phyloP scores from a whole-genome alignment of 192 early-diverging fungal species.

The Phycomyces blakesleeanus region DNA sequence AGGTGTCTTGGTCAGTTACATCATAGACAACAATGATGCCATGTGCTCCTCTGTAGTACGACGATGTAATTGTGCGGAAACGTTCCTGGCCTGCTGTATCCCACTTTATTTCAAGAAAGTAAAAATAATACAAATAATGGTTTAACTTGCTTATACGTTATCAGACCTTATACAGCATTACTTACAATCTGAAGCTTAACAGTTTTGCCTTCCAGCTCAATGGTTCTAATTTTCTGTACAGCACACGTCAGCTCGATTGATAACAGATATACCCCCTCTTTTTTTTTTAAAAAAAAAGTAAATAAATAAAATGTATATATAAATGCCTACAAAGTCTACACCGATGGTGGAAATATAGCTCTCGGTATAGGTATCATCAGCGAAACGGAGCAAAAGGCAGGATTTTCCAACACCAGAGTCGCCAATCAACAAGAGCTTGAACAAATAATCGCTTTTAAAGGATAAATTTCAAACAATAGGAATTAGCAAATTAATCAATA shows the following conservation, averaged over 20 bases:
- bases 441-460: constrained; percentile 83
- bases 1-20: constrained; percentile 94
- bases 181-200: constrained; percentile 92
- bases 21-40: constrained; percentile 99
- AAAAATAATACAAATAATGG: background rate
- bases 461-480: no score
- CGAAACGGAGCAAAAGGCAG: constrained; percentile 90
- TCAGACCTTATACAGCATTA: constrained; percentile 1
- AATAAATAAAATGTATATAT: background rate
- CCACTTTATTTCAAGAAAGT: no score
- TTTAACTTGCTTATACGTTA: background rate
- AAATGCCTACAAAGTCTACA: constrained; percentile 85
- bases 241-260: background rate
- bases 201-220: constrained; percentile 94
- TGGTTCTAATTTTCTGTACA: constrained; percentile 90
- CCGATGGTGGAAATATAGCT: constrained; percentile 96
- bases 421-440: constrained; percentile 94
- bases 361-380: constrained; percentile 96
- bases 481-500: no score
- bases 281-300: background rate
- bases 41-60: constrained; percentile 97
- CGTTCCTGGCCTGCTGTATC: constrained; percentile 98
- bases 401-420: constrained; percentile 98
- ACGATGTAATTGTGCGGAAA: constrained; percentile 98
- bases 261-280: constrained; percentile 1